phyloP scores from a whole-genome alignment of 805 yeast genomes.

The Candida tibetensis region DNA sequence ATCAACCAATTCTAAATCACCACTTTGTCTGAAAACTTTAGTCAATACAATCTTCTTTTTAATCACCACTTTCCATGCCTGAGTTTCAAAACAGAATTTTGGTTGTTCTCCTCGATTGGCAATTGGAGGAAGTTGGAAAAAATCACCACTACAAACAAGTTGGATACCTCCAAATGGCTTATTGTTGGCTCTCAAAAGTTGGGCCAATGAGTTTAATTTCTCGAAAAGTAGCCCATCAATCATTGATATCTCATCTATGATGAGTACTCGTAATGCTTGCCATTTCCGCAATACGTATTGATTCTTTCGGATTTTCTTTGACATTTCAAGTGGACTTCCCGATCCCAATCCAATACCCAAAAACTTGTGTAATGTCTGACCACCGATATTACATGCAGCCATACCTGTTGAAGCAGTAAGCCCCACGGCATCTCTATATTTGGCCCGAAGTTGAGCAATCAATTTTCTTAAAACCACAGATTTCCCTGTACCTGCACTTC shows the following conservation, averaged over 20 bases:
- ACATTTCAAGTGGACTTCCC: constrained; percentile 45
- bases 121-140: constrained; percentile 94
- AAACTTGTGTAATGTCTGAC: constrained; percentile 80
- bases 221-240: constrained; percentile 76
- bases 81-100: constrained; percentile 71
- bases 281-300: constrained; percentile 51
- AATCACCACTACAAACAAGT: constrained; percentile 87
- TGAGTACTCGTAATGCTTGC: constrained; percentile 64
- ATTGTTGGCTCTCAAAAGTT: constrained; percentile 46
- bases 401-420: constrained; percentile 95
- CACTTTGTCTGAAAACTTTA: constrained; percentile 83
- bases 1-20: constrained; percentile 71
- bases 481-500: constrained; percentile 88
- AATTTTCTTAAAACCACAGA: constrained; percentile 65
- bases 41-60: constrained; percentile 66
- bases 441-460: constrained; percentile 36
- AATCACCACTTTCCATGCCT: constrained; percentile 64
- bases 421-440: constrained; percentile 56
- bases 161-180: constrained; percentile 94
- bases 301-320: constrained; percentile 48
- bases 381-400: constrained; percentile 94
- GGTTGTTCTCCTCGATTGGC: constrained; percentile 37
- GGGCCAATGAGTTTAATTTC: constrained; percentile 70
- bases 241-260: constrained; percentile 95
- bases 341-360: constrained; percentile 82